phyloP scores from a whole-genome alignment of 306 rosid species.

The Lathyrus sativus region DNA sequence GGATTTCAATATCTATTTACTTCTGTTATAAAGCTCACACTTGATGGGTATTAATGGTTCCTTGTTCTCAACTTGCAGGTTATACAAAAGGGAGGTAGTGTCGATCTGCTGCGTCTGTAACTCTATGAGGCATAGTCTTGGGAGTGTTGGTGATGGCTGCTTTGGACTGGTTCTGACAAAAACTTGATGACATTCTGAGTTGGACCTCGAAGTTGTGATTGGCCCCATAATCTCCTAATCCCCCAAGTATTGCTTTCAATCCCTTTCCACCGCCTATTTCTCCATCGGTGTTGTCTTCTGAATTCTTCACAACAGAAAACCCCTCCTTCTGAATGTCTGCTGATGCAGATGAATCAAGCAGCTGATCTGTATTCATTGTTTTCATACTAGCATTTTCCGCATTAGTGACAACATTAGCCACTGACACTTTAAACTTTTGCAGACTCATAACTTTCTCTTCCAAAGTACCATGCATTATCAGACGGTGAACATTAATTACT shows the following conservation, averaged over 20 bases:
- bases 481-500: conserved; percentile 92
- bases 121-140: too few species aligned
- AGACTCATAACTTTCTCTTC: conserved; percentile 99
- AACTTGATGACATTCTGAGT: too few species aligned
- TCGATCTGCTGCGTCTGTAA: too few species aligned
- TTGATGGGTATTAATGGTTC: too few species aligned
- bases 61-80: too few species aligned
- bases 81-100: too few species aligned
- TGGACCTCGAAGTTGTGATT: too few species aligned
- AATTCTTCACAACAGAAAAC: conserved; percentile 50
- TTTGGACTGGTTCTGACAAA: too few species aligned
- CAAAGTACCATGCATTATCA: conserved; percentile 96
- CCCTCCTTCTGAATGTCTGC: conserved; percentile 89
- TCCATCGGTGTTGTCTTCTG: conserved; percentile 52
- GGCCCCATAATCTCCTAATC: conserved; percentile 96
- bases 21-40: too few species aligned
- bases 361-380: conserved; percentile 98
- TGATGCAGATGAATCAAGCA: conserved; percentile 90
- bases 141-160: too few species aligned
- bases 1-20: too few species aligned
- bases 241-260: conserved; percentile 91
- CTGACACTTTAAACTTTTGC: conserved; percentile 83
- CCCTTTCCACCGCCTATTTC: conserved; percentile 78
- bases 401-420: conserved; percentile 95
- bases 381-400: conserved; percentile 93